Evolutionary conservation across 305 asterid genomes (phyloP).

Genomic region (Fraxinus floribunda): DNA sequence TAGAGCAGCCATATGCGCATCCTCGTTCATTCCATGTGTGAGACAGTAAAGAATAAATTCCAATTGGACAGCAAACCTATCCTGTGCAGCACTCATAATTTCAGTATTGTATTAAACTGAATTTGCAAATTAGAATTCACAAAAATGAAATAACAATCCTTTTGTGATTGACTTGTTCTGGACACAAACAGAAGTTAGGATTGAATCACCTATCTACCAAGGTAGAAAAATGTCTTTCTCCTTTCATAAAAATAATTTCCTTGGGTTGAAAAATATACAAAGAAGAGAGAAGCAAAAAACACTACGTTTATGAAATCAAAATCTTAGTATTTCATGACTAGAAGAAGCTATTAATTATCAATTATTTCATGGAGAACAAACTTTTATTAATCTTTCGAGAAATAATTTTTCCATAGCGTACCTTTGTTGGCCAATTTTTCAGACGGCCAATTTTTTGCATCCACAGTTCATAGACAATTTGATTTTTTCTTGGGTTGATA

Average conservation of each 20-base stretch:
- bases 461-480: constrained; percentile 61
- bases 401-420: constrained; percentile 20
- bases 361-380: constrained; percentile 6
- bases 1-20: constrained; percentile 52
- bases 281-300: not conserved
- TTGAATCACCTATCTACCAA: constrained; percentile 5
- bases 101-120: not conserved
- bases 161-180: not conserved
- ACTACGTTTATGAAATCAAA: not conserved
- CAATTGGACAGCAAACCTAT: constrained; percentile 54
- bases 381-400: constrained; percentile 4
- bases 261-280: not conserved
- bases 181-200: not conserved
- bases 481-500: constrained; percentile 34
- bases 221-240: constrained; percentile 2
- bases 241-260: not conserved
- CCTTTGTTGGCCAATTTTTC: constrained; percentile 46
- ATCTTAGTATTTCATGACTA: not conserved
- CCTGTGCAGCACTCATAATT: constrained; percentile 41
- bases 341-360: constrained; percentile 6
- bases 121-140: constrained; percentile 5
- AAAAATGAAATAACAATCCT: not conserved
- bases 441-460: constrained; percentile 56
- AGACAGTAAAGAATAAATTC: constrained; percentile 60
- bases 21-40: constrained; percentile 38